These are phyloP conservation scores for Kuraishia cidri DNA, from an alignment of 805 yeast species.

Conservation along the genomic window DNA sequence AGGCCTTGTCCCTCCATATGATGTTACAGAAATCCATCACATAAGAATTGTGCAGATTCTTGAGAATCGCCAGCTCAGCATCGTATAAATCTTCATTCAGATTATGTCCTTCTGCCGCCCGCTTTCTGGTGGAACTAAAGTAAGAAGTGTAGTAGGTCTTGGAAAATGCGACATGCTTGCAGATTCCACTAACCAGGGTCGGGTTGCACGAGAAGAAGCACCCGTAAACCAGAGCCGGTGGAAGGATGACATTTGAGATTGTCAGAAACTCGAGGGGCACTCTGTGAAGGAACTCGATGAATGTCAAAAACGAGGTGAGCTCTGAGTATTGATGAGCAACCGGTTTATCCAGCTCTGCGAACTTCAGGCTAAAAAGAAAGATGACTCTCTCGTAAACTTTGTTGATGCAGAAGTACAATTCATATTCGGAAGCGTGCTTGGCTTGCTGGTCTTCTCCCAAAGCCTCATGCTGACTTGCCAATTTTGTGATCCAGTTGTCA, in stretches of 20 bases:
- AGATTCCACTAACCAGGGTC: constrained; percentile 30
- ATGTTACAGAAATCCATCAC: constrained; percentile 48
- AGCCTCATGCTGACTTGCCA: no score
- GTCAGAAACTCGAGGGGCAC: constrained; percentile 13
- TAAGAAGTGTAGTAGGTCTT: constrained; percentile 18
- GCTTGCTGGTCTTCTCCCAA: no score
- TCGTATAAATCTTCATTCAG: constrained; percentile 5
- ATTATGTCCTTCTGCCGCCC: not conserved
- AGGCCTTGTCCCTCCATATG: constrained; percentile 47
- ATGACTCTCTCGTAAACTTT: not conserved
- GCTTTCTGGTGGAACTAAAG: not conserved
- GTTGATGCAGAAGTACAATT: constrained; percentile 1
- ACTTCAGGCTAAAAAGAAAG: not conserved
- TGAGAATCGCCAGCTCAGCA: constrained; percentile 11
- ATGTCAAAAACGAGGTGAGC: no score
- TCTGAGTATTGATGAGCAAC: no score
- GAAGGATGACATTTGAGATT: constrained; percentile 21
- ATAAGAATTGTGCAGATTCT: constrained; percentile 34
- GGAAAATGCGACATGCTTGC: constrained; percentile 34
- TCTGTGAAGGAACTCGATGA: constrained; percentile 8
- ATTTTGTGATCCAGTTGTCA: no score
- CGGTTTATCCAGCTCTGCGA: no score
- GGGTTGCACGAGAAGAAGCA: constrained; percentile 34
- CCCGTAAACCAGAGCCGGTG: constrained; percentile 27
- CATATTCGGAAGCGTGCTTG: no score